A percentile compares a stretch with the other conserved stretches of the same genome.
Conservation (phyloP, 306 rosid species). For the Medicago ruthenica region DNA sequence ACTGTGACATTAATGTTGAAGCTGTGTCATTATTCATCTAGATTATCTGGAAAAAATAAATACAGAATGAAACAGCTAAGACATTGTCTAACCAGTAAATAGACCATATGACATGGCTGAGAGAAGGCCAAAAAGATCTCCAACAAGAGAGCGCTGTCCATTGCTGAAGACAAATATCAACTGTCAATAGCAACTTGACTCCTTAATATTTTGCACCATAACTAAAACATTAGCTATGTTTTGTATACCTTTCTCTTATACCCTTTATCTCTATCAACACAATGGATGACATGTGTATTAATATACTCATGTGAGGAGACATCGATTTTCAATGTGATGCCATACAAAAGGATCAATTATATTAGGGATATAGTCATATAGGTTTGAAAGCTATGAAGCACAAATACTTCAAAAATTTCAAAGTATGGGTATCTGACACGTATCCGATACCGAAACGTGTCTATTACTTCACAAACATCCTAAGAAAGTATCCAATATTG, state of each 20-base stretch:
- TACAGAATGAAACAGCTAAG: neutral
- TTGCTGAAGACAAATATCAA: conserved; percentile 70
- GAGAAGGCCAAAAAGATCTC: conserved; percentile 93
- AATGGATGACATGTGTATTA: conserved; percentile 4
- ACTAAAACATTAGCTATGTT: neutral
- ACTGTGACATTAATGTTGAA: conserved; percentile 56
- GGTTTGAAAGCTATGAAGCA: neutral
- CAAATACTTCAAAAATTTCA: too few species aligned
- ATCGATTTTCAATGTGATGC: neutral
- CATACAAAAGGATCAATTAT: neutral
- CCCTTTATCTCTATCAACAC: neutral
- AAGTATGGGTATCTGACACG: too few species aligned
- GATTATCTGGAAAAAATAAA: conserved; percentile 12
- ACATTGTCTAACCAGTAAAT: conserved; percentile 71
- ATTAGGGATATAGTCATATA: too few species aligned
- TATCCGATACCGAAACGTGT: too few species aligned
- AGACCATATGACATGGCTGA: conserved; percentile 93
- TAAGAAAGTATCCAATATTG: too few species aligned
- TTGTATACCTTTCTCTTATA: neutral
- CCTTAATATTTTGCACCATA: neutral
- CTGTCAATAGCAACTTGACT: conserved; percentile 46
- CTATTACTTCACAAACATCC: too few species aligned
- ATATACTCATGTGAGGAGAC: neutral
- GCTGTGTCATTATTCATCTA: conserved; percentile 27
- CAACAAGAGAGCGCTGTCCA: conserved; percentile 75